Evolutionary conservation across 305 asterid genomes (phyloP).

Genomic region (Fraxinus baroniana): DNA sequence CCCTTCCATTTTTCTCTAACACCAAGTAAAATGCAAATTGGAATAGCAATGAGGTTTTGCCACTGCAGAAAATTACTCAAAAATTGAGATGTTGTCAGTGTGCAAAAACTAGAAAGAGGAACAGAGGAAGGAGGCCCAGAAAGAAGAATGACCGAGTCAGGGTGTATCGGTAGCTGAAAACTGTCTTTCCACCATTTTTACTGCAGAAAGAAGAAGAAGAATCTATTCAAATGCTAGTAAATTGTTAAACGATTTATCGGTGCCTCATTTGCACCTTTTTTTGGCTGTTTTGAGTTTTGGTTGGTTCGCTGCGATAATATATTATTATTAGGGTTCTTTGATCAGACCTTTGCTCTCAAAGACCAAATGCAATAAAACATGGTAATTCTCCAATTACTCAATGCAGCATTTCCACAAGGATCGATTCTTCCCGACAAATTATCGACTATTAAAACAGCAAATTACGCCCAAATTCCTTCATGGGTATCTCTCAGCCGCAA

Average conservation of each 20-base stretch:
- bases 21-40: constrained; percentile 76
- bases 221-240: background rate
- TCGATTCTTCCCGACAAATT: constrained; percentile 29
- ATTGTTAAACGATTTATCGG: background rate
- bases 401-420: constrained; percentile 24
- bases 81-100: background rate
- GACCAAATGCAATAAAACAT: constrained; percentile 15
- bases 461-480: constrained; percentile 37
- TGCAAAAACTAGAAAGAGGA: background rate
- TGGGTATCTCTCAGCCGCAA: constrained; percentile 37
- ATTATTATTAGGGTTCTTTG: background rate
- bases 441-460: constrained; percentile 27
- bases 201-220: background rate
- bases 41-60: constrained; percentile 81
- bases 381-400: constrained; percentile 26
- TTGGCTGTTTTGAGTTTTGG: background rate
- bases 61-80: constrained; percentile 26
- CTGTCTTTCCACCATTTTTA: constrained; percentile 49
- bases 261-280: background rate
- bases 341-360: background rate
- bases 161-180: constrained; percentile 5
- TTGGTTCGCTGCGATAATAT: background rate
- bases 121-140: constrained; percentile 73
- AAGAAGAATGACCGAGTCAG: constrained; percentile 43
- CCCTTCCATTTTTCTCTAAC: constrained; percentile 27